phyloP scores from a whole-genome alignment of 495 filamentous ascomycete species.

The Beverwykella pulmonaria region DNA sequence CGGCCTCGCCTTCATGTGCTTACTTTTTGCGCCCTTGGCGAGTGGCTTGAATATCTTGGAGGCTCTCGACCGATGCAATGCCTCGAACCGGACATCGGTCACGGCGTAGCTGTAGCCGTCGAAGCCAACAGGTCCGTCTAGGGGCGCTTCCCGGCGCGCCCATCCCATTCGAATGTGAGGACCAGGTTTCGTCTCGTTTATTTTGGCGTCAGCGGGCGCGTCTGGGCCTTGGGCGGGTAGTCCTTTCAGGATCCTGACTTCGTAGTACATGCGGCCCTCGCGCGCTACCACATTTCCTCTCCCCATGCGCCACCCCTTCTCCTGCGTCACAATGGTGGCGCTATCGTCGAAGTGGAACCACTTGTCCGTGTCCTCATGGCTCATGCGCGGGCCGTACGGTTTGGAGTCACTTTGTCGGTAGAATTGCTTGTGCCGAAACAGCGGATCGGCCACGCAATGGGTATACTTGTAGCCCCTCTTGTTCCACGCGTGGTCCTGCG shows the following conservation, averaged over 20 bases:
- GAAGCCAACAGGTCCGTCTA: conserved; percentile 92
- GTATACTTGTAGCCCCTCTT: conserved; percentile 90
- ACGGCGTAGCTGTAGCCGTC: conserved; percentile 97
- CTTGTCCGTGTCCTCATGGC: conserved; percentile 86
- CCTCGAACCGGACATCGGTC: conserved; percentile 84
- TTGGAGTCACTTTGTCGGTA: conserved; percentile 83
- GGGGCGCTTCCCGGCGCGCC: conserved; percentile 83
- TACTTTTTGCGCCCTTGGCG: conserved; percentile 42
- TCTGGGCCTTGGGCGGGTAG: conserved; percentile 52
- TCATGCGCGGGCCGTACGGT: conserved; percentile 79
- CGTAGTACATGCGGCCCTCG: conserved; percentile 93
- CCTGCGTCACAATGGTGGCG: conserved; percentile 66
- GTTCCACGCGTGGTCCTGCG: conserved; percentile 67
- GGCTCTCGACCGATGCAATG: conserved; percentile 89
- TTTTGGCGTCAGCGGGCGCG: conserved; percentile 29
- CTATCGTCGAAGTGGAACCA: conserved; percentile 68
- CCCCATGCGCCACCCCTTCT: conserved; percentile 81
- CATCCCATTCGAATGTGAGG: conserved; percentile 86
- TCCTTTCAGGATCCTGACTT: conserved; percentile 82
- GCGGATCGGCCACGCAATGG: conserved; percentile 85
- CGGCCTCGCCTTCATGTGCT: conserved; percentile 33
- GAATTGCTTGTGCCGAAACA: conserved; percentile 83
- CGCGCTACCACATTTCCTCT: conserved; percentile 87
- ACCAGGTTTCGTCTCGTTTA: conserved; percentile 30
- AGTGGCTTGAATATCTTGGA: conserved; percentile 73